Percentiles rank a stretch among this genome's conserved stretches.
phyloP scores from a whole-genome alignment of 345 rosid genomes.

The Kernera saxatilis region DNA sequence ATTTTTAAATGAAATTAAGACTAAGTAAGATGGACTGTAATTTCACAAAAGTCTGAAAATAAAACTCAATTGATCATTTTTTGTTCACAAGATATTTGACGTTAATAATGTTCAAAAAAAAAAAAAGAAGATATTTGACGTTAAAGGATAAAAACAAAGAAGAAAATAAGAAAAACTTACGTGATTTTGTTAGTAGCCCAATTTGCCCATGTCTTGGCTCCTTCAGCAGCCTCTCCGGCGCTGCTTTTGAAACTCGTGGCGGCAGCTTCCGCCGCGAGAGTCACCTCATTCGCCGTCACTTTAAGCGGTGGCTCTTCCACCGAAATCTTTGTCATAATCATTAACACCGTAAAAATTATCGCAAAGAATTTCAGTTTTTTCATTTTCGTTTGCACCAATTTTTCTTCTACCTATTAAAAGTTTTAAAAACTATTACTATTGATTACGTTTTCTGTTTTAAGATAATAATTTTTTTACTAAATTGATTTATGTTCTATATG shows the following conservation, averaged over 20 bases:
- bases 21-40: neutral
- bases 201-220: slow-evolving; percentile 31
- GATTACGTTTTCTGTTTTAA: neutral
- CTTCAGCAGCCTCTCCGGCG: slow-evolving; percentile 32
- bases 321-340: slow-evolving; percentile 4
- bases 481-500: neutral
- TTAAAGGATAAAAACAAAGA: neutral
- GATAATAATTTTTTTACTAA: neutral
- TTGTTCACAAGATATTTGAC: neutral
- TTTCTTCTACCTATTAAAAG: neutral
- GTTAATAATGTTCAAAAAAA: neutral
- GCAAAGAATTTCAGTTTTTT: slow-evolving; percentile 2
- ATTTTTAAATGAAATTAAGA: neutral
- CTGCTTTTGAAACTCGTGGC: slow-evolving; percentile 28
- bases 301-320: slow-evolving; percentile 16
- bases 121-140: neutral
- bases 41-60: neutral
- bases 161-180: neutral
- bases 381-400: slow-evolving; percentile 11
- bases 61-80: neutral
- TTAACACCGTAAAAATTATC: slow-evolving; percentile 4
- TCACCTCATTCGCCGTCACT: slow-evolving; percentile 12
- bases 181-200: slow-evolving; percentile 27
- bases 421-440: slow-evolving; percentile 12
- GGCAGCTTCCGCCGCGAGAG: slow-evolving; percentile 30